Evolutionary conservation across 2,329 filamentous ascomycete genomes (phyloP).

Genomic region (Penicillium concentricum): DNA sequence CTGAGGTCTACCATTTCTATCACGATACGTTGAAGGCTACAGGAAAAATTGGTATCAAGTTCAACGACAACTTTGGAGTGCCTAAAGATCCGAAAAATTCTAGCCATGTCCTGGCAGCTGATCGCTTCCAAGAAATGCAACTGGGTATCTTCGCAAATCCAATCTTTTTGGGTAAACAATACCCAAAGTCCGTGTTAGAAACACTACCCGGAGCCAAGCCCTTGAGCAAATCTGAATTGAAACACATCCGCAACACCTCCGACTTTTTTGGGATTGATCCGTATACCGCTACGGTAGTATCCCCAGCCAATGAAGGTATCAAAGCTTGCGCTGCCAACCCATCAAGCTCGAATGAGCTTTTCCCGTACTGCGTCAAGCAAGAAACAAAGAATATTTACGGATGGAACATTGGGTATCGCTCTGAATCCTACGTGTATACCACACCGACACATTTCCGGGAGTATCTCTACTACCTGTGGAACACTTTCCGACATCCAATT

Average conservation of each 20-base stretch:
- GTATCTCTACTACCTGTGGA: slow-evolving; percentile 60
- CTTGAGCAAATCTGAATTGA: slow-evolving; percentile 51
- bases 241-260: slow-evolving; percentile 50
- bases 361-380: slow-evolving; percentile 55
- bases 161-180: slow-evolving; percentile 47
- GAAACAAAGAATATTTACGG: slow-evolving; percentile 49
- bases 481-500: slow-evolving; percentile 55
- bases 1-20: slow-evolving; percentile 39
- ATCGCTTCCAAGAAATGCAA: slow-evolving; percentile 35
- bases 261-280: slow-evolving; percentile 60
- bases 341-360: slow-evolving; percentile 40
- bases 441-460: slow-evolving; percentile 48
- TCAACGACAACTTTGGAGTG: slow-evolving; percentile 54
- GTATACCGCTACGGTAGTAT: slow-evolving; percentile 58
- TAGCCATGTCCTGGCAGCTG: slow-evolving; percentile 28
- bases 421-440: slow-evolving; percentile 58
- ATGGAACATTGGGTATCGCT: slow-evolving; percentile 60
- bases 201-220: slow-evolving; percentile 47
- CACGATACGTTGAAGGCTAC: slow-evolving; percentile 46
- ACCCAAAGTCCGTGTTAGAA: slow-evolving; percentile 43
- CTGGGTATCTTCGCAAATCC: slow-evolving; percentile 47
- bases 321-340: slow-evolving; percentile 50
- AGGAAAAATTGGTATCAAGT: slow-evolving; percentile 42
- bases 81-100: slow-evolving; percentile 39
- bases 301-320: slow-evolving; percentile 48